Evolutionary conservation across 1,139 yeast genomes (phyloP).

Genomic region (Candida labiduridarum): DNA sequence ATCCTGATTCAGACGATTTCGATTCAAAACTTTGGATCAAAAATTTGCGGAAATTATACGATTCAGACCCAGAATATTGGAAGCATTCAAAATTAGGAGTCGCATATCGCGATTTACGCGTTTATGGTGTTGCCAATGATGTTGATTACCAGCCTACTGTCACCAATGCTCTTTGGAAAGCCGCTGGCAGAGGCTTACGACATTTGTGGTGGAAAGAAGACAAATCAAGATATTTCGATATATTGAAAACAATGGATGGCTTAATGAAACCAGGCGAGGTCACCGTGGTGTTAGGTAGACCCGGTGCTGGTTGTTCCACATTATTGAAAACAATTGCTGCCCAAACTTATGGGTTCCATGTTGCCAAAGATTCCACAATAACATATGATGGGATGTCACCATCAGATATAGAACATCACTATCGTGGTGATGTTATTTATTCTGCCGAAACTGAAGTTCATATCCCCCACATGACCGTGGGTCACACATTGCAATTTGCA

Average conservation of each 20-base stretch:
- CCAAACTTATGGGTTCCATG: constrained; percentile 49
- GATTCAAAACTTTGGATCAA: constrained; percentile 64
- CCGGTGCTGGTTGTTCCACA: constrained; percentile 40
- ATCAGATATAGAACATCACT: constrained; percentile 45
- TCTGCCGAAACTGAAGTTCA: constrained; percentile 57
- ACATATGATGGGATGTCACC: constrained; percentile 36
- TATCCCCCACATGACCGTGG: constrained; percentile 55
- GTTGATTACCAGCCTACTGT: constrained; percentile 81
- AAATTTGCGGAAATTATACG: constrained; percentile 55
- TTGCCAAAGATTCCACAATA: constrained; percentile 44
- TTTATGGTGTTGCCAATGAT: constrained; percentile 76
- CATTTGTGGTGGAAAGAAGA: constrained; percentile 52
- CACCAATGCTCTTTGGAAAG: constrained; percentile 45
- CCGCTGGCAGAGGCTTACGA: constrained; percentile 12
- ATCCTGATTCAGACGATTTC: constrained; percentile 17
- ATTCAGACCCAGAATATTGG: constrained; percentile 40
- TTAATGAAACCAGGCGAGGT: constrained; percentile 35
- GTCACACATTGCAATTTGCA: constrained; percentile 52
- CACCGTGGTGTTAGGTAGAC: constrained; percentile 40
- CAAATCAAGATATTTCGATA: constrained; percentile 28
- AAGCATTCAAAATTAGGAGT: constrained; percentile 68
- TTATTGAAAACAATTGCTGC: constrained; percentile 36
- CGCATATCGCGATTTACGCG: constrained; percentile 67
- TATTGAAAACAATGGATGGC: constrained; percentile 38
- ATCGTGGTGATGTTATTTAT: constrained; percentile 54